These are phyloP conservation scores for Candida caryicola DNA, from an alignment of 805 yeast genomes.

Conservation along the genomic window DNA sequence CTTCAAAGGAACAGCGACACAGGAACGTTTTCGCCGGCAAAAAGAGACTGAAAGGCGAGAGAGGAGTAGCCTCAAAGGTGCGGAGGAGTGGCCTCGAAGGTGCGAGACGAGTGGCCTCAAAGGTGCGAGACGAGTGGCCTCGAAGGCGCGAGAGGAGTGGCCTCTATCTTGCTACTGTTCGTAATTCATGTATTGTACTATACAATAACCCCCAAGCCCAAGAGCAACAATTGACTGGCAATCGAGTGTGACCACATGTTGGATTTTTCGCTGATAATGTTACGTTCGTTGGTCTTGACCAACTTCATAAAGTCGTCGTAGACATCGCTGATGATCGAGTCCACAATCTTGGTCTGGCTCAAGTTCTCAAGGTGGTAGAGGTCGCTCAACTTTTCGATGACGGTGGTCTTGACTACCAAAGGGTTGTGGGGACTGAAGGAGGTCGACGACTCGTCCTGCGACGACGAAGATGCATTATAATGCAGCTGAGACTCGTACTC, in stretches of 20 bases:
- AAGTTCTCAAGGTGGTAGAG: constrained; percentile 35
- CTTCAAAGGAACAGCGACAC: constrained; percentile 16
- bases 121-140: too few relatives aligned
- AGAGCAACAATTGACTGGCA: constrained; percentile 54
- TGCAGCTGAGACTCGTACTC: constrained; percentile 29
- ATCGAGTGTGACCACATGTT: constrained; percentile 57
- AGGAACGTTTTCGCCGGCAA: constrained; percentile 10
- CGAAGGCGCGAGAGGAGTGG: too few relatives aligned
- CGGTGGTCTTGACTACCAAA: constrained; percentile 37
- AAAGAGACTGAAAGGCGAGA: neutral
- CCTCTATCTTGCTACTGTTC: too few relatives aligned
- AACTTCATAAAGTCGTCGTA: constrained; percentile 55
- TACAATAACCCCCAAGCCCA: constrained; percentile 61
- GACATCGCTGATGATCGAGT: constrained; percentile 52
- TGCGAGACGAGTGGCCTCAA: too few relatives aligned
- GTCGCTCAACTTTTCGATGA: constrained; percentile 39
- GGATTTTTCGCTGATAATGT: constrained; percentile 43
- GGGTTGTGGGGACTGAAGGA: constrained; percentile 17
- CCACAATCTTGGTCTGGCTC: constrained; percentile 46
- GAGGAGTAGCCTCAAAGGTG: too few relatives aligned
- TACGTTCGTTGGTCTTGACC: constrained; percentile 53
- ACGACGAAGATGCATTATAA: constrained; percentile 12
- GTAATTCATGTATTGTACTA: too few relatives aligned
- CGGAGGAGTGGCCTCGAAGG: too few relatives aligned
- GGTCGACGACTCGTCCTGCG: constrained; percentile 7